phyloP scores from a whole-genome alignment of 179 eudicot genomes.

The Kewa caespitosa region DNA sequence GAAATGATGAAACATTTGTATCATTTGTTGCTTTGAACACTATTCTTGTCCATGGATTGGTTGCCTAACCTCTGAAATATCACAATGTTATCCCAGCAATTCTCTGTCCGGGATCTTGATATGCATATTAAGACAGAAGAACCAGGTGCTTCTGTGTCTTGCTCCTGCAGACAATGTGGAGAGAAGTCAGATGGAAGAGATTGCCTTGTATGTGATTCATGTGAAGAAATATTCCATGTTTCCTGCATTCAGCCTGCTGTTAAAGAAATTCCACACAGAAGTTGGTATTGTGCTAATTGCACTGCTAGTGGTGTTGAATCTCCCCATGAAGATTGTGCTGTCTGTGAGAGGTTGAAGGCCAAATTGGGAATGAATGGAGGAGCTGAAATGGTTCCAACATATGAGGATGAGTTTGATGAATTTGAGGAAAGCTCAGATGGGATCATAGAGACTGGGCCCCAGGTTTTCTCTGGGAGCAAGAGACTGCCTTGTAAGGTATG shows the following conservation, averaged over 20 bases:
- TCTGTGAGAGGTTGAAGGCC: constrained; percentile 67
- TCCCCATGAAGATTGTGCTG: constrained; percentile 69
- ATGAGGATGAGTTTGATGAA: constrained; percentile 38
- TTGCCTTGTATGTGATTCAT: constrained; percentile 83
- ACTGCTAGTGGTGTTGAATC: constrained; percentile 50
- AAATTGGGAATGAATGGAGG: constrained; percentile 27
- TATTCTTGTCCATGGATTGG: neutral
- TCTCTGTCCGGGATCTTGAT: constrained; percentile 34
- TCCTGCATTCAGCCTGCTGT: constrained; percentile 78
- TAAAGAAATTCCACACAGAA: constrained; percentile 64
- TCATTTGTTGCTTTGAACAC: neutral
- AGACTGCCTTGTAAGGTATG: constrained; percentile 54
- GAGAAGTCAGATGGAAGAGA: constrained; percentile 65
- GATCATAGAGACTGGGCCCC: constrained; percentile 35
- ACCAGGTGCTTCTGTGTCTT: constrained; percentile 39
- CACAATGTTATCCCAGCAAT: constrained; percentile 22
- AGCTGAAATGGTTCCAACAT: constrained; percentile 22
- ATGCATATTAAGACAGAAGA: constrained; percentile 41
- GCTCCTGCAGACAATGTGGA: constrained; percentile 64
- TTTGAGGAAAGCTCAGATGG: constrained; percentile 50
- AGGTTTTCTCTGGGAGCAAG: constrained; percentile 37
- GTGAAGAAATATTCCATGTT: constrained; percentile 82
- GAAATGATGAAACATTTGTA: neutral
- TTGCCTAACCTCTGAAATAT: neutral
- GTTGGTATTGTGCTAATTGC: constrained; percentile 87